These are phyloP conservation scores for Chlamydomonas sphaeroides DNA, from an alignment of 139 green algal species.

Conservation along the genomic window DNA sequence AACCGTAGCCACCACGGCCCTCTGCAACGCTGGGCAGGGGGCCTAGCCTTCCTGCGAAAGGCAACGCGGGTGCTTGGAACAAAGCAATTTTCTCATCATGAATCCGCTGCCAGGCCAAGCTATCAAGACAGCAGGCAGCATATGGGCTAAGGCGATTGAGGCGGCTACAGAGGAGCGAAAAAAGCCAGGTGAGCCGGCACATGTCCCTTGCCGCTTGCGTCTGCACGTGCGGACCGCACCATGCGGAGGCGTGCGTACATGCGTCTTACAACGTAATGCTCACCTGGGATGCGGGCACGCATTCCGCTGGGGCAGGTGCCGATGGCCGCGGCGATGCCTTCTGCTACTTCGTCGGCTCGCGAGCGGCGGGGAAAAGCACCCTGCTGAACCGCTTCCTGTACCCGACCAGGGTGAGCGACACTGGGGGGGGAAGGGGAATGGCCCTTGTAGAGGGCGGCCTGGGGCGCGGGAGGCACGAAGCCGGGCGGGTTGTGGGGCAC, in stretches of 20 bases:
- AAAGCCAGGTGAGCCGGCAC: conserved; percentile 56
- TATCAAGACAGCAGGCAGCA: conserved; percentile 49
- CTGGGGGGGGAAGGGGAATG: too few species aligned
- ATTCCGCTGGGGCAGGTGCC: conserved; percentile 3
- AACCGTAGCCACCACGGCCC: too few species aligned
- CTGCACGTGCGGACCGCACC: not conserved
- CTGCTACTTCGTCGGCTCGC: conserved; percentile 70
- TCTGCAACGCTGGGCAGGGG: too few species aligned
- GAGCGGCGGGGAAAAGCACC: conserved; percentile 71
- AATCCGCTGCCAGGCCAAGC: conserved; percentile 20
- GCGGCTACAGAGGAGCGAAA: conserved; percentile 43
- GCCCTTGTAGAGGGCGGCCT: too few species aligned
- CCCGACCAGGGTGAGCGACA: conserved; percentile 55
- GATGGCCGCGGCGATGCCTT: conserved; percentile 63
- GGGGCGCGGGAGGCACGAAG: too few species aligned
- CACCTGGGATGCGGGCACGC: not conserved
- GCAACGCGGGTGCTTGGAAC: too few species aligned
- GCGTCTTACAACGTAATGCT: not conserved
- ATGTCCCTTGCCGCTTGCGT: too few species aligned
- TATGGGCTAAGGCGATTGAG: conserved; percentile 66
- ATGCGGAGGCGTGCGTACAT: not conserved
- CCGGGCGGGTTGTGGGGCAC: too few species aligned
- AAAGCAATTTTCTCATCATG: too few species aligned
- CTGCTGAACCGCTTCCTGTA: conserved; percentile 77
- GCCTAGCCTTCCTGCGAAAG: too few species aligned